Evolutionary conservation across 495 filamentous ascomycete species (phyloP).

Genomic region (Penicillium lividum): DNA sequence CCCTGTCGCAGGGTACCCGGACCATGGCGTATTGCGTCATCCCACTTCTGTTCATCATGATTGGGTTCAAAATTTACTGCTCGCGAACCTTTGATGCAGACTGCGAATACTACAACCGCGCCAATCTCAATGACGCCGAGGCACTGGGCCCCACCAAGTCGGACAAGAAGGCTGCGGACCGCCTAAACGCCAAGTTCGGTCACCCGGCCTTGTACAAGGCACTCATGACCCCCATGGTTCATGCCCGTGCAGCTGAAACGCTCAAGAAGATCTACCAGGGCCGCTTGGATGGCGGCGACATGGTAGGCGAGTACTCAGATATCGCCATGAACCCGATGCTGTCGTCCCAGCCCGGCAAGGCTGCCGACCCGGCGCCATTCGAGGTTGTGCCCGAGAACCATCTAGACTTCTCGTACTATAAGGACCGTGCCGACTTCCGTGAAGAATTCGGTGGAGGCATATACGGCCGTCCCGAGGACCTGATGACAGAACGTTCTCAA

Average conservation of each 20-base stretch:
- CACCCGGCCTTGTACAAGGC: conserved; percentile 88
- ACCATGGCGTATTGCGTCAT: conserved; percentile 66
- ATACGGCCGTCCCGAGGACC: conserved; percentile 67
- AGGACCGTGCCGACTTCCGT: conserved; percentile 82
- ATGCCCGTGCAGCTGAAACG: conserved; percentile 80
- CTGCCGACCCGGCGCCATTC: conserved; percentile 56
- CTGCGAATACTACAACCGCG: conserved; percentile 73
- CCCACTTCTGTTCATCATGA: conserved; percentile 78
- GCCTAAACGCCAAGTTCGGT: conserved; percentile 79
- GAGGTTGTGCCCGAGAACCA: conserved; percentile 86
- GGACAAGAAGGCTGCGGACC: conserved; percentile 61
- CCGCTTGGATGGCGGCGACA: conserved; percentile 64
- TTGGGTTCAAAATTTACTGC: conserved; percentile 88
- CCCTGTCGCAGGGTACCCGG: conserved; percentile 58
- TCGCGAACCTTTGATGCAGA: conserved; percentile 70
- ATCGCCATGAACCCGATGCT: conserved; percentile 80
- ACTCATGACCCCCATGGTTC: conserved; percentile 94
- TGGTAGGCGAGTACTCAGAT: conserved; percentile 68
- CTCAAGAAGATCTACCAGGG: conserved; percentile 80
- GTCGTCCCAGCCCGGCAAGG: conserved; percentile 70
- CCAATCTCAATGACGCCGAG: conserved; percentile 58
- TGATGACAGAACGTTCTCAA: conserved; percentile 62
- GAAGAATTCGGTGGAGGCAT: conserved; percentile 83
- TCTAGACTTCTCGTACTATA: conserved; percentile 93
- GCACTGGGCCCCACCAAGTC: conserved; percentile 45